Base-by-base conservation (phyloP, 352 stramenopile species). In the Globisporangium viniferum region DNA sequence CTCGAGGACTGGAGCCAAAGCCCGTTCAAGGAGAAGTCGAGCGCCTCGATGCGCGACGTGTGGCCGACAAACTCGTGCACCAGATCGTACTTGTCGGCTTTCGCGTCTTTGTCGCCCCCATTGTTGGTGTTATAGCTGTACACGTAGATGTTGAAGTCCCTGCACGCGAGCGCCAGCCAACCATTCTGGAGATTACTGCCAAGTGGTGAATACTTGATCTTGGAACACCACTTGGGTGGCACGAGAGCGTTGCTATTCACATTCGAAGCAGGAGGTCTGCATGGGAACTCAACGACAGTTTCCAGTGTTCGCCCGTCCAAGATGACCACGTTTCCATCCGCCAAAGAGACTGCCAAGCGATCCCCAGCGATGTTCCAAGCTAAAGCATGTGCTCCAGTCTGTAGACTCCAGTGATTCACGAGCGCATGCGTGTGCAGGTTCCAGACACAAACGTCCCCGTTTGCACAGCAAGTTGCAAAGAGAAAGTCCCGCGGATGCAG, bases 121-220 rank as follows among this genome's bases (percentile, higher is more conserved):
- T 2, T 27, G 35, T 41, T 41, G 35, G 59, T 33, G 12, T n/a
- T 14, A 18, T 35, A 62, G 7, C 63, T 20, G 60, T 93, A 93
- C 7, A 97, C 73, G 71, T 95, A 95, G 20, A 97, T 78, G 31
- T 79, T 83, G 53, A 79, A 91, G 68, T 97, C 82, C 27, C 84
- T 80, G 69, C 78, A 92, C 1, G 75, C 88, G 18, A 77, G 70
- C 59, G 68, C 84, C 68, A 76, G 77, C 73, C 61, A 79, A 49
- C 67, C 56, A 20, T 31, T 60, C 33, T 62, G 58, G 5, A 54
- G 35, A 29, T 20, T 46, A 20, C 59, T 73, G 2, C 59, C 27
- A 6, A n/a, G 3, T 6, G 79, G 73, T 0, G 73, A 84, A 36
- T 92, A 95, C 62, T 78, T 81, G 1, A 93, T 57, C 8, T 65